A percentile compares a stretch with the other conserved stretches of the same genome.
These are phyloP conservation scores for Colletotrichum ledebouriae DNA, from an alignment of 2,329 filamentous ascomycete species.

Conservation along the genomic window DNA sequence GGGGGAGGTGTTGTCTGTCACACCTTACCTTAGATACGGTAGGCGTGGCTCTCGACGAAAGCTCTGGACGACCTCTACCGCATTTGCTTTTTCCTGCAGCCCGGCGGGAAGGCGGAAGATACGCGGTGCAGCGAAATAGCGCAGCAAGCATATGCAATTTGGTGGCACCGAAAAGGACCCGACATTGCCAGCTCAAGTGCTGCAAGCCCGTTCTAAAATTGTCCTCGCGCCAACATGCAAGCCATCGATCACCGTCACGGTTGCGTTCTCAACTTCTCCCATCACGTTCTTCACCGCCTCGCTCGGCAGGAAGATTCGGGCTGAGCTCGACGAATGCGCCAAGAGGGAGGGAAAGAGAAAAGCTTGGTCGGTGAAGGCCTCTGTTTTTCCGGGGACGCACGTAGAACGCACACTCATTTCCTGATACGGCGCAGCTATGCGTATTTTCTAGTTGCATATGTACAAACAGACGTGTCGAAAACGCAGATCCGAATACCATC, in stretches of 20 bases:
- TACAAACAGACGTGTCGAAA: constrained; percentile 5
- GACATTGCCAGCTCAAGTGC: not conserved
- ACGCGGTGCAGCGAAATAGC: constrained; percentile 13
- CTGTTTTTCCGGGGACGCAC: not conserved
- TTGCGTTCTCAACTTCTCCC: not conserved
- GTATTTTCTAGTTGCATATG: constrained; percentile 1
- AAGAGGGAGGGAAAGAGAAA: not conserved
- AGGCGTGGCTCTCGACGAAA: not conserved
- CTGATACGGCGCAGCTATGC: constrained; percentile 20
- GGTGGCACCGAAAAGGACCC: not conserved
- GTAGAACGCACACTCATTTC: constrained; percentile 8
- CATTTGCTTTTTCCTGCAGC: constrained; percentile 40
- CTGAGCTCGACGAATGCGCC: not conserved
- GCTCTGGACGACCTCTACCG: not conserved
- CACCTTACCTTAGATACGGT: no score
- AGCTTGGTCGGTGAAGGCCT: constrained; percentile 6
- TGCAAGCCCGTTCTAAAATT: constrained; percentile 12
- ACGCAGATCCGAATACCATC: constrained; percentile 5
- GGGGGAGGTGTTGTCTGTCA: not conserved
- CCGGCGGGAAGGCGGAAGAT: constrained; percentile 16
- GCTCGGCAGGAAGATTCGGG: not conserved
- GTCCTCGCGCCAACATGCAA: constrained; percentile 22
- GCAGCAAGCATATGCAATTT: constrained; percentile 13
- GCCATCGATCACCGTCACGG: constrained; percentile 30
- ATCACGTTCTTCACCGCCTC: constrained; percentile 39